Base-by-base conservation (phyloP, 139 green algal species). In the Spirogloea muscicola region DNA sequence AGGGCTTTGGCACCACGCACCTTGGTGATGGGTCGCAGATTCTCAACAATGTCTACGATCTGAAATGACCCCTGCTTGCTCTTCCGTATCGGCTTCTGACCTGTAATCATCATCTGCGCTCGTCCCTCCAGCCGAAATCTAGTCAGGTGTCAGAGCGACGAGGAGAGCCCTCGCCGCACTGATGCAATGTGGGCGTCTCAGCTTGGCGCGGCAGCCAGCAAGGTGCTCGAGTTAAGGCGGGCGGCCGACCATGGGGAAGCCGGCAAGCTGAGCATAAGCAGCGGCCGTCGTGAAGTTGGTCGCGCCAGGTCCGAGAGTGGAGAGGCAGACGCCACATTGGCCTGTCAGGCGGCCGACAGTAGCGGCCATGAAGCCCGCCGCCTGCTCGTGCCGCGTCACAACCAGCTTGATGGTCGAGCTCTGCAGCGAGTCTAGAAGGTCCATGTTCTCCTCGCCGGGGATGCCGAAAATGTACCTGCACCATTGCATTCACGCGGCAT, bases 21-120 rank as follows among this genome's bases (percentile, higher is more conserved):
- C 59, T 85, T 85, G 38, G 76, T 73, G 29, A 85, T 34, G 10
- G 79, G 79, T 3, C 48, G 43, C n/a, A 75, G 51, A 3, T 77
- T 72, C 7, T 69, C 46, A 7, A 83, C 76, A 40, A 73, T 76
- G 9, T 85, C 74, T 2, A 85, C 42, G 27, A 85, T 85, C 73
- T 85, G 72, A 48, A 85, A 85, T 3, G 79, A 65, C 3, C 61
- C 80, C 61, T 85, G 80, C 67, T 85, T 85, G 74, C 74, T 80
- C 49, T 80, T 83, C 52, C 81, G 60, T 43, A 85, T 76, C 4
- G 80, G 80, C 65, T 85, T 85, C 57, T 85, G 80, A 7, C 80
- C 80, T 2, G 72, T 81, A 57, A 84, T 84, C 61, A 84, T 77
- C 4, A 85, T 51, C 59, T 68, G 59, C 6, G 40, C 7, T 5